These are phyloP conservation scores for Heterobasidion parviporum DNA, from an alignment of 1,284 basidiomycete species.

Conservation along the genomic window DNA sequence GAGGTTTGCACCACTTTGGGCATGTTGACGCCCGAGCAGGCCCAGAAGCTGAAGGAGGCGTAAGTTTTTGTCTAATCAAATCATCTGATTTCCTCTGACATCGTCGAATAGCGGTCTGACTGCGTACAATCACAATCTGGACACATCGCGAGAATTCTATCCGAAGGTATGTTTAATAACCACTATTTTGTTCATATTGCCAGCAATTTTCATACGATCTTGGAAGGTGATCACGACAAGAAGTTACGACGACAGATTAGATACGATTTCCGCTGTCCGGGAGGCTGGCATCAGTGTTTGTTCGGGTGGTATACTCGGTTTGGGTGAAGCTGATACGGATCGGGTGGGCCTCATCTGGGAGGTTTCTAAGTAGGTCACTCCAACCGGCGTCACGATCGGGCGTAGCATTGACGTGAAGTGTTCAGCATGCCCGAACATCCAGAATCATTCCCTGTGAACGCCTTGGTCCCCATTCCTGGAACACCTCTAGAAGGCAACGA, in stretches of 20 bases:
- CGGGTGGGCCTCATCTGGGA: slow-evolving; percentile 94
- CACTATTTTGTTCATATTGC: not conserved
- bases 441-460: slow-evolving; percentile 98
- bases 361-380: slow-evolving; percentile 60
- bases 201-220: not conserved
- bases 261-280: slow-evolving; percentile 85
- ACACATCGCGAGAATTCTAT: slow-evolving; percentile 96
- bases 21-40: slow-evolving; percentile 93
- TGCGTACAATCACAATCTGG: slow-evolving; percentile 98
- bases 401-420: not conserved
- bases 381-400: not conserved
- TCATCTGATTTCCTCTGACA: slow-evolving; percentile 3
- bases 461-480: slow-evolving; percentile 75
- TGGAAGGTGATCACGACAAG: slow-evolving; percentile 88
- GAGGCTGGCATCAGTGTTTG: slow-evolving; percentile 96
- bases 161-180: slow-evolving; percentile 52
- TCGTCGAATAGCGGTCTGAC: slow-evolving; percentile 66
- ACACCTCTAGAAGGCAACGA: slow-evolving; percentile 70
- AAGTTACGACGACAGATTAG: slow-evolving; percentile 89
- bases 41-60: slow-evolving; percentile 90
- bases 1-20: slow-evolving; percentile 98
- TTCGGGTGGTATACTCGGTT: slow-evolving; percentile 92
- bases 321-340: slow-evolving; percentile 89
- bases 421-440: slow-evolving; percentile 88
- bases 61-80: slow-evolving; percentile 26